Conservation (phyloP, 2,329 filamentous ascomycete genomes). For the Monascus ruber region DNA sequence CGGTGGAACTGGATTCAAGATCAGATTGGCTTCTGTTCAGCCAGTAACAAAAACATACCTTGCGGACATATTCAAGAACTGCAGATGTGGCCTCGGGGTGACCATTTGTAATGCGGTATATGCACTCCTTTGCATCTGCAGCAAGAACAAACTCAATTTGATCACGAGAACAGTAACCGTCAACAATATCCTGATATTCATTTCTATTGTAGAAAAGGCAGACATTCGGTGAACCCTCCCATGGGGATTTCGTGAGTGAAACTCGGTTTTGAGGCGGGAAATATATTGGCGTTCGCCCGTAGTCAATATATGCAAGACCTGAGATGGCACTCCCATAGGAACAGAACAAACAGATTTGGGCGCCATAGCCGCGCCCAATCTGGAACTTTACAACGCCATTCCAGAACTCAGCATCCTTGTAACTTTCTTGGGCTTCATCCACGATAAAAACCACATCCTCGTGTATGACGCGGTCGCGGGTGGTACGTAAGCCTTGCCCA, state of each 20-base stretch:
- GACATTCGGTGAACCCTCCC: not conserved
- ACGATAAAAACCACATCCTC: conserved; percentile 3
- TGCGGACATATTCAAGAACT: not conserved
- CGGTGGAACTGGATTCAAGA: not conserved
- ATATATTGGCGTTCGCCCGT: conserved; percentile 1
- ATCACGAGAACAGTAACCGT: conserved; percentile 12
- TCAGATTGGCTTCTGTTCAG: not conserved
- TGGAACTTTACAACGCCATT: conserved; percentile 2
- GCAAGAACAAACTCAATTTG: conserved; percentile 12
- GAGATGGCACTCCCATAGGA: conserved; percentile 4
- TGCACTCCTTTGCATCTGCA: conserved; percentile 7
- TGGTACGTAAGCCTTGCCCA: too few species aligned
- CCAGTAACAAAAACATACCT: not conserved
- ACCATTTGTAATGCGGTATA: conserved; percentile 5
- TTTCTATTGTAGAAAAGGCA: conserved; percentile 3
- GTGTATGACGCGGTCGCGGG: too few species aligned
- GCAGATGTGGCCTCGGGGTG: conserved; percentile 6
- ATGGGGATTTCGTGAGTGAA: conserved; percentile 1
- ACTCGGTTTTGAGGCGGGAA: conserved; percentile 2
- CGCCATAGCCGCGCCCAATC: conserved; percentile 1
- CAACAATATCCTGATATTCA: conserved; percentile 5
- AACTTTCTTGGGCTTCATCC: conserved; percentile 4
- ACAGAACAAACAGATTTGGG: conserved; percentile 3
- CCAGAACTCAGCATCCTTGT: conserved; percentile 2
- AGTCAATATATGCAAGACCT: not conserved